Conservation (phyloP, 306 rosid species). For the Prosopis cineraria region DNA sequence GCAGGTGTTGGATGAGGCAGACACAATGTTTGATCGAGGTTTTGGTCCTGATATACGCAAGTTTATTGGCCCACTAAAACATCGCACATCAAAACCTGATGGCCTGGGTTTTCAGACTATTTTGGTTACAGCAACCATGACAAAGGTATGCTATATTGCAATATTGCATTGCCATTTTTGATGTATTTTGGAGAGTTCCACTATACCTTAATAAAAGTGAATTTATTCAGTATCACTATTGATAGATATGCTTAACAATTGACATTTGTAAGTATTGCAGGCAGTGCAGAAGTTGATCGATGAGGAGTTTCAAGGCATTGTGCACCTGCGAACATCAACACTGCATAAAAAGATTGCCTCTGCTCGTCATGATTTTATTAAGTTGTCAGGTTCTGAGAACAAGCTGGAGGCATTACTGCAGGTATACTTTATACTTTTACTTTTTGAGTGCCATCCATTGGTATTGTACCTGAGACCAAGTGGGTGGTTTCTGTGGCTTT, state of each 20-base stretch:
- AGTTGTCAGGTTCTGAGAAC: constrained; percentile 88
- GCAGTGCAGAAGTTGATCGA: constrained; percentile 89
- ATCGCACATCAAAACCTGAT: constrained; percentile 67
- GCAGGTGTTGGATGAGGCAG: constrained; percentile 97
- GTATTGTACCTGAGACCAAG: constrained; percentile 13
- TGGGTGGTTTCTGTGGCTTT: constrained; percentile 27
- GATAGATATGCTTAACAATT: constrained; percentile 12
- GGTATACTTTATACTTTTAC: too few relatives aligned
- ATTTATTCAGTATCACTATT: constrained; percentile 19
- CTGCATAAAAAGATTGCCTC: constrained; percentile 87
- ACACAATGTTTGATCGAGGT: constrained; percentile 97
- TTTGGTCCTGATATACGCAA: constrained; percentile 97
- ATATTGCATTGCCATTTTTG: constrained; percentile 22
- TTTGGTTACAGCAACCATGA: constrained; percentile 96
- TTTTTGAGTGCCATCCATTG: background rate
- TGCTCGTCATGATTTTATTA: constrained; percentile 94
- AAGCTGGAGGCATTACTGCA: constrained; percentile 93
- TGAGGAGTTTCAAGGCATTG: constrained; percentile 94
- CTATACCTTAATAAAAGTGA: background rate
- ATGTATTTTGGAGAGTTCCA: background rate
- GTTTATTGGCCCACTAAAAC: constrained; percentile 74
- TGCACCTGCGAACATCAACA: constrained; percentile 85
- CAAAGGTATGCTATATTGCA: constrained; percentile 66
- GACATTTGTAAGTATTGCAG: constrained; percentile 50
- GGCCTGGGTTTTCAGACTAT: constrained; percentile 83